Evolutionary conservation across 2,329 filamentous ascomycete genomes (phyloP), one percentile per base, ranked within the genome.

Genomic region (Ophiostoma novo-ulmi): DNA sequence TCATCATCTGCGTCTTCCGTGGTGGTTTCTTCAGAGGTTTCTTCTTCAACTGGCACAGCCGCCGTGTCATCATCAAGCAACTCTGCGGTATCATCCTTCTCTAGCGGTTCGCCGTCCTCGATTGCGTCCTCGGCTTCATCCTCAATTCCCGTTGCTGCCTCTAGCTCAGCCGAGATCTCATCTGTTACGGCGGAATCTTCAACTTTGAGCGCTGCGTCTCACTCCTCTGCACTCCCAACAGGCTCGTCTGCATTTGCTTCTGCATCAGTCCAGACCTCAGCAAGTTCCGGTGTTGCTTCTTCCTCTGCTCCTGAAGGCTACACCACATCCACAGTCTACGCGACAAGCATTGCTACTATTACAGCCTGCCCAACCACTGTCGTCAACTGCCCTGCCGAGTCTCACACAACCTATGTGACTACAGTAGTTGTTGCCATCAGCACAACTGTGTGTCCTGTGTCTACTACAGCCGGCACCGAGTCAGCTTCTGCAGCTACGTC

Each of bases 351-450:
- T 74, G 58, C 52, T 48, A 73, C 74, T 36, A 66, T 70, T 36
- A 73, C 69, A 7, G 48, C 74, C 66, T 72, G 71, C 67, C 58
- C 67, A 22, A 44, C 61, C 8, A 68, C 71, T 14, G 61, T 70
- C 7, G 67, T 52, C 35, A 64, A 67, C 69, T 72, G 71, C 48
- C 71, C 72, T 4, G 70, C 48, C 35, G 35, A 70, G 39, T 69
- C 67, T 22, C 22, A 13, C 22, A 22, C 68, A 10, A 70, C 69
- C 14, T 58, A 67, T 31, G 64, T 67, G n/a, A 70, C 69, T 35
- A 71, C 70, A 1, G 67, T 71, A 7, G 17, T 71, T 52, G 44
- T 73, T 20, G 71, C 73, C 11, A 22, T 70, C 55, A 58, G 52
- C 52, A 58, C 52, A 6, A 58, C n/a, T 26, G n/a, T 58, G 22